Evolutionary conservation across 495 filamentous ascomycete genomes (phyloP), one percentile per base, ranked within the genome.

Genomic region (Oidiodendron maius): DNA sequence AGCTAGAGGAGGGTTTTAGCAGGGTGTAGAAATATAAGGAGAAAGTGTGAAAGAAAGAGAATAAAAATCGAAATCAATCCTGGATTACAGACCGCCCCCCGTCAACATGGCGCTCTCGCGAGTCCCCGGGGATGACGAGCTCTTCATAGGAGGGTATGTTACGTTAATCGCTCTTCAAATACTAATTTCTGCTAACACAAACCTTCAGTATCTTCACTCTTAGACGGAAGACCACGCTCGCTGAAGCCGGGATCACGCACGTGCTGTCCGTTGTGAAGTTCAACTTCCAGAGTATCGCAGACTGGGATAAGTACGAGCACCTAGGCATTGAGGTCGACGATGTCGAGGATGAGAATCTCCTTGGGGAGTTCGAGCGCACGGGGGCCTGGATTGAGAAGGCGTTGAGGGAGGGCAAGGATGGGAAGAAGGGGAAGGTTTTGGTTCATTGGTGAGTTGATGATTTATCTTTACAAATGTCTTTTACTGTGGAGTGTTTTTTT

Each of bases 81-180:
- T 56, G 53, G 57, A 60, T 51, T 56, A 53, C 40, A 37, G 50
- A 38, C 53, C 52, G 11, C 25, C 37, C 10, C 49, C 46, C 23
- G 28, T 40, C 10, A 48, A 53, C 23, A 62, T 62, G 58, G 52
- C 55, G n/a, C 56, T 62, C 32, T 57, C 57, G 54, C 64, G 67
- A 46, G 71, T 93, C 20, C 77, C 81, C 3, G 87, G 86, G n/a
- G 71, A 79, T 44, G 75, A 82, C 36, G 81, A 86, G 40, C 74
- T 96, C 50, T 91, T 83, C 62, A 81, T 95, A 39, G 88, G 89
- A 66, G 87, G 90, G 89, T 94, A 69, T 68, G 83, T 78, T 50
- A 13, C 40, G 5, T 49, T 32, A n/a, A 15, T 26, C 42, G 25
- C 16, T 4, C 16, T 10, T 30, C 9, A 21, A 3, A 3, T 21